Conservation (phyloP, 441 rosid genomes). For the Euphorbia schlechtendalii region DNA sequence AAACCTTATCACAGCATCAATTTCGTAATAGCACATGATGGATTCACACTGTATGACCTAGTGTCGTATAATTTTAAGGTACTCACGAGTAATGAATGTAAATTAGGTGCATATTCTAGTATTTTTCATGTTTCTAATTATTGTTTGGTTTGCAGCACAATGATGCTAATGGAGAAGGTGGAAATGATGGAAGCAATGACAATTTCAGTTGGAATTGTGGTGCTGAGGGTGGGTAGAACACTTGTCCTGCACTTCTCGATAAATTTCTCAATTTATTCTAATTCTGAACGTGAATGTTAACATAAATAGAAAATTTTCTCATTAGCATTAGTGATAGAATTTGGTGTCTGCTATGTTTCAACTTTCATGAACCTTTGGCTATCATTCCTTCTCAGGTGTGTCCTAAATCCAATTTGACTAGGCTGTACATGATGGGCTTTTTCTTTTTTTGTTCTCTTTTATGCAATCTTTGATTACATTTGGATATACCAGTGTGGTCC, state of each 20-base stretch:
- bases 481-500: neutral
- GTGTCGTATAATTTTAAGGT: constrained; percentile 88
- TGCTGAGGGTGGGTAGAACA: constrained; percentile 50
- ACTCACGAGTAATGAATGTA: constrained; percentile 21
- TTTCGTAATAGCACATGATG: constrained; percentile 88
- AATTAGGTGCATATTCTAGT: neutral
- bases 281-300: neutral
- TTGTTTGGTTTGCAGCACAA: constrained; percentile 57
- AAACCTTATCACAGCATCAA: constrained; percentile 86
- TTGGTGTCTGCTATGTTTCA: neutral
- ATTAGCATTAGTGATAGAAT: neutral
- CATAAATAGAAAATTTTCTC: neutral
- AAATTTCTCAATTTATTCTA: neutral
- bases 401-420: neutral
- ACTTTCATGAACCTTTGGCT: neutral
- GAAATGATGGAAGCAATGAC: constrained; percentile 92
- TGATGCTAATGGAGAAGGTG: constrained; percentile 95
- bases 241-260: neutral
- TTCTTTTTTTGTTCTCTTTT: neutral
- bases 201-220: constrained; percentile 98
- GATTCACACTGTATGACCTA: constrained; percentile 80
- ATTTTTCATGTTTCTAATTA: constrained; percentile 7
- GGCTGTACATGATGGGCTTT: neutral
- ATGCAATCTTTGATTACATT: neutral
- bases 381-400: neutral